These are phyloP conservation scores for Xylona heveae DNA, from an alignment of 495 filamentous ascomycete species.

Conservation along the genomic window DNA sequence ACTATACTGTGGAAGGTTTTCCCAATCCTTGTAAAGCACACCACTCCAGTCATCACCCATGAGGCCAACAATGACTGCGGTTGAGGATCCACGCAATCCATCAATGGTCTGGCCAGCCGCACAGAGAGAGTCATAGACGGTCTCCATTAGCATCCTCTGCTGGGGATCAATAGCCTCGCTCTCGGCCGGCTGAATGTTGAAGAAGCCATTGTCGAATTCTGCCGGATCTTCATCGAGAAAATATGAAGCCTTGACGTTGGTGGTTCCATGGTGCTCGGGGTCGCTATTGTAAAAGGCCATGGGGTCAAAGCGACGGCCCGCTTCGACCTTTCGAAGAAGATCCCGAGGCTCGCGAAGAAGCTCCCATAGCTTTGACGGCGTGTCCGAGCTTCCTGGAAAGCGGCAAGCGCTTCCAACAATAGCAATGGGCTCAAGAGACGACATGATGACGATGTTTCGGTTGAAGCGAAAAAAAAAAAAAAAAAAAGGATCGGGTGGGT, in stretches of 20 bases:
- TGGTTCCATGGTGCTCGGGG: no score
- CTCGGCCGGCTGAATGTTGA: slow-evolving; percentile 20
- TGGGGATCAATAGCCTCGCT: slow-evolving; percentile 33
- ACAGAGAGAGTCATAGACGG: slow-evolving; percentile 18
- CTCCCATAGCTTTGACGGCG: slow-evolving; percentile 16
- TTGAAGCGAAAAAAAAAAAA: no score
- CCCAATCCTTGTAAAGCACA: slow-evolving; percentile 2
- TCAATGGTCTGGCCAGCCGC: slow-evolving; percentile 13
- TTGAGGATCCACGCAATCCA: slow-evolving; percentile 23
- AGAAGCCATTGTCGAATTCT: slow-evolving; percentile 19
- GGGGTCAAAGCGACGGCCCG: no score
- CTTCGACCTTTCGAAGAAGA: no score
- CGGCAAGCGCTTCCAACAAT: slow-evolving; percentile 20
- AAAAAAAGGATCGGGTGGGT: no score
- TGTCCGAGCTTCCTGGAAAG: slow-evolving; percentile 12
- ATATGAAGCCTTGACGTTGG: no score
- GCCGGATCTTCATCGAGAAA: slow-evolving; percentile 5
- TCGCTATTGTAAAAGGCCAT: no score
- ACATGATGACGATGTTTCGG: no score
- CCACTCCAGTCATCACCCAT: slow-evolving; percentile 31
- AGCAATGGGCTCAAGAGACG: no score
- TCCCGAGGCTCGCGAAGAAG: no score
- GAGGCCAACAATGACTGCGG: slow-evolving; percentile 26
- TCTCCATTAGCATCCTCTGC: slow-evolving; percentile 32
- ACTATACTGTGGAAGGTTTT: slow-evolving; percentile 21